phyloP scores from a whole-genome alignment of 2,329 filamentous ascomycete species.

The Aspergillus udagawae region DNA sequence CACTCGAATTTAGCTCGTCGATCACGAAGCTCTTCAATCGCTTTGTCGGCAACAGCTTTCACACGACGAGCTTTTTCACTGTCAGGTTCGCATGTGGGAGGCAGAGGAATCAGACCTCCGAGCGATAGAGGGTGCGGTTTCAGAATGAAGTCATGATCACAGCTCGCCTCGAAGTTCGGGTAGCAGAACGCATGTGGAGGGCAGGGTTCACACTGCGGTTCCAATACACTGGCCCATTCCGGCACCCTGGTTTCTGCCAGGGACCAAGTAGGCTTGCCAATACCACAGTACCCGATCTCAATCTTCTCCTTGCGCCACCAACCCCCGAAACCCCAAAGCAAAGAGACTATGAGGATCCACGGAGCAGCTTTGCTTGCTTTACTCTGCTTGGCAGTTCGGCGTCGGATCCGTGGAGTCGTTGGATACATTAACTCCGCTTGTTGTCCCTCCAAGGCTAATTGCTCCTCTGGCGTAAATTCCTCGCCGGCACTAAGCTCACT shows the following conservation, averaged over 20 bases:
- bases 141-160: constrained; percentile 82
- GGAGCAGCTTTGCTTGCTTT: constrained; percentile 59
- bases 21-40: constrained; percentile 79
- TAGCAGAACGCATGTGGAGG: constrained; percentile 89
- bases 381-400: constrained; percentile 34
- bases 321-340: constrained; percentile 67
- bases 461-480: constrained; percentile 90
- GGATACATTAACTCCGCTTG: constrained; percentile 48
- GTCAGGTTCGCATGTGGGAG: constrained; percentile 91
- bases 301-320: constrained; percentile 95
- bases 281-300: constrained; percentile 90
- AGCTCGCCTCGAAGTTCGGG: constrained; percentile 69
- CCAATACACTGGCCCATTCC: constrained; percentile 64
- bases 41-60: constrained; percentile 80
- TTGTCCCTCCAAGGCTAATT: constrained; percentile 72
- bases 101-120: constrained; percentile 74
- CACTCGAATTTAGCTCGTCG: constrained; percentile 88
- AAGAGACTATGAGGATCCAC: constrained; percentile 64
- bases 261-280: constrained; percentile 63
- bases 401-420: constrained; percentile 16
- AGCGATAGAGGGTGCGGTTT: constrained; percentile 79
- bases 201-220: constrained; percentile 85
- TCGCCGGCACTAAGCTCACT: constrained; percentile 65
- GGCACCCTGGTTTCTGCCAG: constrained; percentile 64
- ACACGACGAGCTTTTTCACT: constrained; percentile 86